Evolutionary conservation across 345 rosid species (phyloP), one percentile per base, ranked within the genome.

Genomic region (Populus tremula): DNA sequence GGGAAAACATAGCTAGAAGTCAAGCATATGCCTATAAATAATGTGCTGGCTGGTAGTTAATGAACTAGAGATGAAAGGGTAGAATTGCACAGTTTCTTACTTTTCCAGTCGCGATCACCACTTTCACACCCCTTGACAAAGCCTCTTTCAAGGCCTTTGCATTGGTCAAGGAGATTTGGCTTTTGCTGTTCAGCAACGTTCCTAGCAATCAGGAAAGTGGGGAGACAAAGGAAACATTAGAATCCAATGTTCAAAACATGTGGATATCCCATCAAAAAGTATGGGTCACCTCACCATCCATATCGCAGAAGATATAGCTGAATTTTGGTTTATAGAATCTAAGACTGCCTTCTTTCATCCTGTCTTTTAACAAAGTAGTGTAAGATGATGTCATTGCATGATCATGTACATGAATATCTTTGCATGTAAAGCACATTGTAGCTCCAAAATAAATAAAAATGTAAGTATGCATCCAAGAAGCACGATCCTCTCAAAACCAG

Each of bases 21-120:
- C 73, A 47, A 63, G 20, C 13, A 43, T 20, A 10, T 18, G 74
- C 62, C 11, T 39, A 38, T 39, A 29, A 49, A 72, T 5, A 25
- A 47, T 21, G 56, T 41, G 72, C 12, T 54, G 5, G 62, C 62
- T 25, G 38, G 56, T 72, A 49, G 54, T 69, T 66, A 76, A 66
- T 20, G 17, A 76, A 78, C 47, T 8, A 47, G n/a, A 69, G 67
- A 68, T 56, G 62, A 43, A 66, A 54, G 47, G 56, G 69, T 70
- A 45, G 25, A 64, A 65, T 63, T 25, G 25, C 45, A 35, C 47
- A 67, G 41, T 56, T 71, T 72, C 89, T 79, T 84, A 91, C 99
- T 87, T 92, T 93, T 83, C 97, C 99, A 18, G 97, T 96, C 65
- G 98, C 98, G 82, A 93, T 88, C 83, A 96, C 91, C 79, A 96